phyloP scores from a whole-genome alignment of 192 early-diverging fungal species.

The Phlyctochytrium bullatum region DNA sequence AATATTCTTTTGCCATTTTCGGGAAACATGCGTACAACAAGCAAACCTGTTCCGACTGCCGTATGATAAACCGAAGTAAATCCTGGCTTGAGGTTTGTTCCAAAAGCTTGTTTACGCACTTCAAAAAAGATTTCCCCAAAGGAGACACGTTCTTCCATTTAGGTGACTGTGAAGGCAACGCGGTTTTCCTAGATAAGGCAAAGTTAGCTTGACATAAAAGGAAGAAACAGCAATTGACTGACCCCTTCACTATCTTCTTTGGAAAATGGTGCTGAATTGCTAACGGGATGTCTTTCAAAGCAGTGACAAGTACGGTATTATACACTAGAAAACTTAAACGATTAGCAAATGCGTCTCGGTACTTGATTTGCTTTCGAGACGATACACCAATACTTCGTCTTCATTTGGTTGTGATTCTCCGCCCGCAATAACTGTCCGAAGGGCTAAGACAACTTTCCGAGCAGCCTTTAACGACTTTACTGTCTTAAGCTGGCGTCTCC shows the following conservation, averaged over 20 bases:
- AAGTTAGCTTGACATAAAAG: background rate
- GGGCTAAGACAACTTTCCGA: constrained; percentile 76
- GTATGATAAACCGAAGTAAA: constrained; percentile 81
- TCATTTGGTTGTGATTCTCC: constrained; percentile 22
- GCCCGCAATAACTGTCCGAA: constrained; percentile 48
- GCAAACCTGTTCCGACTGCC: constrained; percentile 72
- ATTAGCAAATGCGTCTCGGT: background rate
- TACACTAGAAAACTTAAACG: constrained; percentile 45
- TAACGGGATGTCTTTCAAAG: constrained; percentile 65
- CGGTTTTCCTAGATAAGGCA: constrained; percentile 27
- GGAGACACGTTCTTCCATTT: constrained; percentile 77
- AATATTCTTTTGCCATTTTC: constrained; percentile 76
- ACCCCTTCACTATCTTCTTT: constrained; percentile 24
- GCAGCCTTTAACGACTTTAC: constrained; percentile 64
- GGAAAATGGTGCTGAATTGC: constrained; percentile 71
- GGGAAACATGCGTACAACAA: constrained; percentile 81
- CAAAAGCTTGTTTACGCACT: constrained; percentile 71
- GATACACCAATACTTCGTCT: constrained; percentile 8
- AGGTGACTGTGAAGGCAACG: constrained; percentile 32
- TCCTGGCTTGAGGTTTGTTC: constrained; percentile 77
- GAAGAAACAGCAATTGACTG: too few relatives aligned
- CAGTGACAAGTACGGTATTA: constrained; percentile 75
- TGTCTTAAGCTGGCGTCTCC: constrained; percentile 54
- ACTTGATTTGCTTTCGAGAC: constrained; percentile 34
- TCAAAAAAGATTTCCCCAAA: constrained; percentile 80